Conservation (phyloP, 257 asterid species). For the Orobanche coerulescens region DNA sequence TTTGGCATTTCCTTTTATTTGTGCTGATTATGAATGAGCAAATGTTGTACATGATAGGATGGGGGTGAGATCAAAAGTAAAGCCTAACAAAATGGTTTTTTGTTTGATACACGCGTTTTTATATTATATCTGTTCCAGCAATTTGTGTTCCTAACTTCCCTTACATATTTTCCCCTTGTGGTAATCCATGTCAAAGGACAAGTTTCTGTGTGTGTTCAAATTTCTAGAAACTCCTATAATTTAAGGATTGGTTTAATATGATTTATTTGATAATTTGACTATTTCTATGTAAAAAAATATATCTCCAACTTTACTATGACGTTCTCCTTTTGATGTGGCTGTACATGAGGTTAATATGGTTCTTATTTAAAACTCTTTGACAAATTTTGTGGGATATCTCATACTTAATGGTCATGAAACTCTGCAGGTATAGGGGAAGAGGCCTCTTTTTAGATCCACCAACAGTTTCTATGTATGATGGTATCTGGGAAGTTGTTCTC, state of each 20-base stretch:
- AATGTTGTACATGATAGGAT: background rate
- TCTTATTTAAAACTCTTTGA: background rate
- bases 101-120: background rate
- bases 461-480: constrained; percentile 54
- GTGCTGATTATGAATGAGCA: background rate
- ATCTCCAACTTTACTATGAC: background rate
- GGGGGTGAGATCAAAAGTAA: background rate
- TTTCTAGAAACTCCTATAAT: background rate
- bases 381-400: constrained; percentile 18
- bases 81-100: background rate
- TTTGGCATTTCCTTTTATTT: background rate
- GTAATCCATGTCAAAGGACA: background rate
- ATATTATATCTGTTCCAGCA: background rate
- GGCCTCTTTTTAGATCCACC: constrained; percentile 93
- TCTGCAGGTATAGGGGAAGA: constrained; percentile 82
- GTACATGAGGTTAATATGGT: background rate
- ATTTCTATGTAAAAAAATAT: background rate
- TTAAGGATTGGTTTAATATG: background rate
- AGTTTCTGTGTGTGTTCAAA: too few species aligned
- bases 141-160: background rate
- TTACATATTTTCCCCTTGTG: background rate
- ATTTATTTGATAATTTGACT: background rate
- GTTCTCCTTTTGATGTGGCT: background rate
- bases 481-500: constrained; percentile 66
- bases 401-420: constrained; percentile 21